Evolutionary conservation across 2,329 filamentous ascomycete species (phyloP).

Genomic region (Colletotrichum sansevieriae): DNA sequence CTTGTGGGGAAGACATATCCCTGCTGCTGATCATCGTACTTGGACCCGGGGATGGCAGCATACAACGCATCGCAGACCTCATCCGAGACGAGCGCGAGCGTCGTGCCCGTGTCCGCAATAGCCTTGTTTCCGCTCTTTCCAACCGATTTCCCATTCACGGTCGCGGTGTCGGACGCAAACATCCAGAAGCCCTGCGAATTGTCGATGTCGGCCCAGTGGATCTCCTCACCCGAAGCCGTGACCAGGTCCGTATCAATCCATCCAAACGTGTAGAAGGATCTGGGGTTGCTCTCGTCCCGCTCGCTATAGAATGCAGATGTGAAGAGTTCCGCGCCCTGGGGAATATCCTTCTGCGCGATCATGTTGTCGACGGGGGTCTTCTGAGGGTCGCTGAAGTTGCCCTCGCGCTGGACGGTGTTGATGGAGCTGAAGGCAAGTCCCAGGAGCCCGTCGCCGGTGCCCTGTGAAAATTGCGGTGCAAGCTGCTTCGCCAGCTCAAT

Average conservation of each 20-base stretch:
- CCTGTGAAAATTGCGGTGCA: conserved; percentile 68
- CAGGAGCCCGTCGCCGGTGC: conserved; percentile 75
- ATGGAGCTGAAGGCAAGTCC: conserved; percentile 75
- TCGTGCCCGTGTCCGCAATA: conserved; percentile 72
- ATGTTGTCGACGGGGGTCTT: conserved; percentile 83
- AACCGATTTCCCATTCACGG: conserved; percentile 59
- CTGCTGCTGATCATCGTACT: conserved; percentile 43
- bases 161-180: conserved; percentile 69
- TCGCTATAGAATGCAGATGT: conserved; percentile 38
- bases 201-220: conserved; percentile 74
- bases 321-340: conserved; percentile 67
- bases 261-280: conserved; percentile 80
- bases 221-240: conserved; percentile 63
- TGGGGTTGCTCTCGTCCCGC: conserved; percentile 61
- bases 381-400: conserved; percentile 56
- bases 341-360: conserved; percentile 77
- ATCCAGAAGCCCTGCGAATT: conserved; percentile 77
- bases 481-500: conserved; percentile 74
- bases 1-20: conserved; percentile 59
- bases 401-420: conserved; percentile 72
- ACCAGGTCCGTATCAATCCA: conserved; percentile 74
- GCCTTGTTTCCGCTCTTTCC: conserved; percentile 58
- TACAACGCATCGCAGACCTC: conserved; percentile 45
- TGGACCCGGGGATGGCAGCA: conserved; percentile 44
- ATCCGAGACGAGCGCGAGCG: conserved; percentile 65